These are phyloP conservation scores for Bimuria novae-zelandiae DNA, from an alignment of 2,329 filamentous ascomycete genomes.

Conservation along the genomic window DNA sequence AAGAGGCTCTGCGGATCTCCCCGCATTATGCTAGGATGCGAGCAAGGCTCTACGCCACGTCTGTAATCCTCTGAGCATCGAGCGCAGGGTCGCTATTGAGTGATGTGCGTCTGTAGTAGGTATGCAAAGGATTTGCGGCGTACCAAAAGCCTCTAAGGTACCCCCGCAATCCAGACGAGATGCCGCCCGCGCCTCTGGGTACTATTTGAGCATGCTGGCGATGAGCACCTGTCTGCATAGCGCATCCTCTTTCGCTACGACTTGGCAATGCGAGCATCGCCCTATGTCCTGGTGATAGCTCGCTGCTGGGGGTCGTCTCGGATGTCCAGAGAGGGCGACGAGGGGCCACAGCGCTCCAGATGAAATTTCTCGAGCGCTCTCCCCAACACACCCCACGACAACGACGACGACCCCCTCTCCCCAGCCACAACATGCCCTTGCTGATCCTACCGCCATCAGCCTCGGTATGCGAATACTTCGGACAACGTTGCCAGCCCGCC, in stretches of 20 bases:
- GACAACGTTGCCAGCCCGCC: not conserved
- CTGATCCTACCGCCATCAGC: not conserved
- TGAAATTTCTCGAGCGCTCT: conserved; percentile 22
- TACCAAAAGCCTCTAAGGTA: not conserved
- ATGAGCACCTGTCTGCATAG: conserved; percentile 57
- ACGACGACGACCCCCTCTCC: not conserved
- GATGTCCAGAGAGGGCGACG: not conserved
- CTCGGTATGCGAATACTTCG: conserved; percentile 6
- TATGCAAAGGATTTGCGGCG: not conserved
- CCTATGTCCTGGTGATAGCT: not conserved
- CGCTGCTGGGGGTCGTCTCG: not conserved
- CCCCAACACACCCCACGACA: not conserved
- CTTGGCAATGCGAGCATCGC: conserved; percentile 33
- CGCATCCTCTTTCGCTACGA: conserved; percentile 56
- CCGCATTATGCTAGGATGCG: not conserved
- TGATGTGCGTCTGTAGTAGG: not conserved
- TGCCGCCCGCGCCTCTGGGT: conserved; percentile 29
- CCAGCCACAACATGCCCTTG: not conserved
- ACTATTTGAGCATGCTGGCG: conserved; percentile 58
- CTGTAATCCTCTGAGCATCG: not conserved
- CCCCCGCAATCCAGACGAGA: not conserved
- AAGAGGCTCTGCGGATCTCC: conserved; percentile 1
- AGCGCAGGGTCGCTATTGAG: not conserved
- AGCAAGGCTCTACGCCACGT: not conserved
- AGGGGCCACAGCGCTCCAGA: not conserved